Evolutionary conservation across 805 yeast species (phyloP).

Genomic region (Pichia manshurica): DNA sequence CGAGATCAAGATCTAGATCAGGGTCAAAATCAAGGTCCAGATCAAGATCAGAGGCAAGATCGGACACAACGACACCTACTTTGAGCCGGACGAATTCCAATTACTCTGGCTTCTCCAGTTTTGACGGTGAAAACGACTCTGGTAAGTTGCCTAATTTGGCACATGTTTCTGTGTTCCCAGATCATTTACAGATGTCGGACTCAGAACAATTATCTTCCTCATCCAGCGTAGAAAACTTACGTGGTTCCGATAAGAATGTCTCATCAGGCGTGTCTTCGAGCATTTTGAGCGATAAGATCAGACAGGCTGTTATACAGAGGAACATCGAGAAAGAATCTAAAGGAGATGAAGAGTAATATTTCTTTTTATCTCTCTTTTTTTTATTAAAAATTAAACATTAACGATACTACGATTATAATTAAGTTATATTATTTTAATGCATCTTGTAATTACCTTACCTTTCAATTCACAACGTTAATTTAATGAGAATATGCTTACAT

Average conservation of each 20-base stretch:
- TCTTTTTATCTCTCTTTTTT: not conserved
- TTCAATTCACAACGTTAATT: too few relatives aligned
- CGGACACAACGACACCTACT: not conserved
- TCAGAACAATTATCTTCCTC: slow-evolving; percentile 4
- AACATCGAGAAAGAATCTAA: slow-evolving; percentile 17
- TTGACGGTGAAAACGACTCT: slow-evolving; percentile 13
- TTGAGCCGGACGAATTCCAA: slow-evolving; percentile 20
- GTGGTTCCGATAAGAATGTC: not conserved
- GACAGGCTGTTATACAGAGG: slow-evolving; percentile 24
- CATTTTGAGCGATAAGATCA: slow-evolving; percentile 17
- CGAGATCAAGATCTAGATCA: slow-evolving; percentile 14
- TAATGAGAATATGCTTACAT: too few relatives aligned
- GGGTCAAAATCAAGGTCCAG: slow-evolving; percentile 13
- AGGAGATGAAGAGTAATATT: not conserved
- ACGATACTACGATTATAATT: too few relatives aligned
- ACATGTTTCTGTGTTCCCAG: slow-evolving; percentile 32
- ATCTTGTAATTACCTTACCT: too few relatives aligned
- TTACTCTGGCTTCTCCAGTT: slow-evolving; percentile 26
- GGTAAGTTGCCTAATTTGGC: slow-evolving; percentile 25
- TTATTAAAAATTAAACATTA: too few relatives aligned
- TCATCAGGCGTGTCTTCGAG: slow-evolving; percentile 6
- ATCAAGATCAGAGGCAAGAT: slow-evolving; percentile 4
- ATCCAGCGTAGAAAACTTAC: not conserved
- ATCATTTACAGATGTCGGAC: slow-evolving; percentile 23
- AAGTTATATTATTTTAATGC: too few relatives aligned